phyloP scores from a whole-genome alignment of 1,284 basidiomycete genomes.

The Cryptococcus neoformans region DNA sequence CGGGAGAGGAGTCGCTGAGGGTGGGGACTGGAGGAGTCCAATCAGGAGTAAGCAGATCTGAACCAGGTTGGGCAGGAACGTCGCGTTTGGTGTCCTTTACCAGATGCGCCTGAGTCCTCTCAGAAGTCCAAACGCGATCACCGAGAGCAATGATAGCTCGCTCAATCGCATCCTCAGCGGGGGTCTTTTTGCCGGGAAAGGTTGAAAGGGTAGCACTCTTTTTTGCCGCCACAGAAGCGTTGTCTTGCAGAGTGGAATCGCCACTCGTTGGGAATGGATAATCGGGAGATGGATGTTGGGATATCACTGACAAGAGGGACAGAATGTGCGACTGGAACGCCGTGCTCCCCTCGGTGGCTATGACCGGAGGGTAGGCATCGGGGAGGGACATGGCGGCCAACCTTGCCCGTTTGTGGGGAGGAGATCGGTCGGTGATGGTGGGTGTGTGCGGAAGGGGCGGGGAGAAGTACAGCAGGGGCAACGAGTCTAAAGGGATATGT shows the following conservation, averaged over 20 bases:
- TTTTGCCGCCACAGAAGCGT: not conserved
- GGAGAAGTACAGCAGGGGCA: too few species aligned
- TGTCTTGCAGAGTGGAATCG: not conserved
- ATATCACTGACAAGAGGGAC: constrained; percentile 30
- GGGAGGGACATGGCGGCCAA: constrained; percentile 10
- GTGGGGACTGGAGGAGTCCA: constrained; percentile 25
- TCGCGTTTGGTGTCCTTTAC: constrained; percentile 1
- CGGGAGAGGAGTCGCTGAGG: constrained; percentile 4
- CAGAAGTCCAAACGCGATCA: constrained; percentile 26
- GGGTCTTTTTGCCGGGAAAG: constrained; percentile 27
- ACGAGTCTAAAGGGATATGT: too few species aligned
- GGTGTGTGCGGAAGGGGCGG: not conserved
- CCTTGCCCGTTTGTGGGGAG: constrained; percentile 2
- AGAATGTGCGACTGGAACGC: constrained; percentile 40
- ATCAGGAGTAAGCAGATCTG: constrained; percentile 27
- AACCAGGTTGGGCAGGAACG: not conserved
- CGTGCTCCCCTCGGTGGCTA: constrained; percentile 17
- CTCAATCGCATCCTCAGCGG: constrained; percentile 40
- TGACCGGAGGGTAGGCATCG: constrained; percentile 12
- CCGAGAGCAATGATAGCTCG: constrained; percentile 35
- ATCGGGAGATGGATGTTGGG: constrained; percentile 36
- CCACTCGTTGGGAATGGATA: constrained; percentile 30
- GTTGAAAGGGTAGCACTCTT: constrained; percentile 3
- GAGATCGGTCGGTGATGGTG: constrained; percentile 4
- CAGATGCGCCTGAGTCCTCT: constrained; percentile 12